These are phyloP conservation scores for Solanum hybrid DNA, from an alignment of 305 asterid species.

Conservation along the genomic window DNA sequence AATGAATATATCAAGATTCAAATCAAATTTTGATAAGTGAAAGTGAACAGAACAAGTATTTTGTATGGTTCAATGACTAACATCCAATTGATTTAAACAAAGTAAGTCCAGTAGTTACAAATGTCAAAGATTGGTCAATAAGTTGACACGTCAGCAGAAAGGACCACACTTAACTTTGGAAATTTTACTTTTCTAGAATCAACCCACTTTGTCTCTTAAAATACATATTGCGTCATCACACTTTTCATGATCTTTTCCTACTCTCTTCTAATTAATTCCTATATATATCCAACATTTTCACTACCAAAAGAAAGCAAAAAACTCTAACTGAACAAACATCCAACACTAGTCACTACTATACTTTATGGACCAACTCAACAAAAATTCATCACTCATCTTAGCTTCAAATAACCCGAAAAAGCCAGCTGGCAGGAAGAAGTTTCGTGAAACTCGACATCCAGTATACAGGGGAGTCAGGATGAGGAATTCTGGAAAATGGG, in stretches of 20 bases:
- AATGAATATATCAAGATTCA: too few species aligned
- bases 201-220: background rate
- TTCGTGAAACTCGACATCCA: conserved; percentile 62
- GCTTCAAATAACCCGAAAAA: conserved; percentile 53
- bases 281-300: background rate
- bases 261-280: background rate
- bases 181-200: too few species aligned
- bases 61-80: background rate
- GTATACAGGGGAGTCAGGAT: conserved; percentile 54
- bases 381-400: background rate
- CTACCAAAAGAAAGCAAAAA: background rate
- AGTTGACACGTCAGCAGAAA: background rate
- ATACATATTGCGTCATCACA: too few species aligned
- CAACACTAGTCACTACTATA: background rate
- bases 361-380: background rate
- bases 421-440: conserved; percentile 60
- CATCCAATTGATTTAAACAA: background rate
- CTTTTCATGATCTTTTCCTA: background rate
- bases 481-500: conserved; percentile 61
- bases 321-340: background rate
- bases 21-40: too few species aligned
- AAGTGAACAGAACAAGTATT: too few species aligned
- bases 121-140: background rate
- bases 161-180: too few species aligned
- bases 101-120: background rate